phyloP scores from a whole-genome alignment of 2,329 filamentous ascomycete species.

The Mycogone perniciosa region DNA sequence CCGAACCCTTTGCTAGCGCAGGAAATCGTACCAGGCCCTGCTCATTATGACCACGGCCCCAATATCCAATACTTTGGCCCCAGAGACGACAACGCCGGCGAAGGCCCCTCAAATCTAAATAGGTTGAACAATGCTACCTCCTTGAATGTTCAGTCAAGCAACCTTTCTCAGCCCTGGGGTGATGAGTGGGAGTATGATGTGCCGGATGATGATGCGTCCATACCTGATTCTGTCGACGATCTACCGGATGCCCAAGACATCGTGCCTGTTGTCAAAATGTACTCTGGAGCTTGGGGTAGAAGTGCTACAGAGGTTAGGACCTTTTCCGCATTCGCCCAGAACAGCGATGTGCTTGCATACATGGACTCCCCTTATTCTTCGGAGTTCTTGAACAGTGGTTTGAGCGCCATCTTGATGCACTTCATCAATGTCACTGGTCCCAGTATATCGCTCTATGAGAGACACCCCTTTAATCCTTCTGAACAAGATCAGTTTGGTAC shows the following conservation, averaged over 20 bases:
- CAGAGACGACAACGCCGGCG: neutral
- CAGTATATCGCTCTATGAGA: constrained; percentile 79
- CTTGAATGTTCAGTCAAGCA: neutral
- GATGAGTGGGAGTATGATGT: constrained; percentile 22
- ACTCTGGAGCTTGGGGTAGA: constrained; percentile 22
- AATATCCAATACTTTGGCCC: neutral
- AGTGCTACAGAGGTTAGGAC: constrained; percentile 40
- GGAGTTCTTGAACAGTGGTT: constrained; percentile 73
- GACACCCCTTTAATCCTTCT: constrained; percentile 67
- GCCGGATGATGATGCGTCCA: constrained; percentile 53
- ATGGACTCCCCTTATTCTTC: constrained; percentile 58
- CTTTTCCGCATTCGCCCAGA: constrained; percentile 43
- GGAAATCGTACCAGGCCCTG: neutral
- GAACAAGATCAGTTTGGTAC: constrained; percentile 50
- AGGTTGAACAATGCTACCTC: neutral
- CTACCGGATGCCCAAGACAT: constrained; percentile 31
- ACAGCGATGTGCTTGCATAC: constrained; percentile 56
- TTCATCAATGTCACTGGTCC: constrained; percentile 87
- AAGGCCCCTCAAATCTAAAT: neutral
- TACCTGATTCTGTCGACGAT: constrained; percentile 57
- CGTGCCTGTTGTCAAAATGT: constrained; percentile 31
- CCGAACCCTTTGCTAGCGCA: constrained; percentile 17
- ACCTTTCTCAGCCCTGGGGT: constrained; percentile 3
- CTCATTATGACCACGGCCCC: neutral
- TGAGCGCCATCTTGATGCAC: constrained; percentile 79